These are phyloP conservation scores for Mucor irregularis DNA, from an alignment of 371 early-diverging fungal species.

Conservation along the genomic window DNA sequence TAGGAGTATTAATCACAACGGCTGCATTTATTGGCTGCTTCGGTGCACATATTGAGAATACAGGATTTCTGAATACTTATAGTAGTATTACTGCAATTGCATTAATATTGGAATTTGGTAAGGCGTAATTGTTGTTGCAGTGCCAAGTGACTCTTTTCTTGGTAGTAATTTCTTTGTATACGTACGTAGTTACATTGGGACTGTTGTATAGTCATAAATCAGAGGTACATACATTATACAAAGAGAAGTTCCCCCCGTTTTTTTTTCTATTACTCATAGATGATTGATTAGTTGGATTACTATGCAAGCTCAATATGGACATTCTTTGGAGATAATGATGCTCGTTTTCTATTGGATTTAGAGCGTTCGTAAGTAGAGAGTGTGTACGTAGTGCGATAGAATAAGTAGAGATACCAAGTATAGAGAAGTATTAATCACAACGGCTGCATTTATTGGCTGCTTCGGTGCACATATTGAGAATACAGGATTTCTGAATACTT, in stretches of 20 bases:
- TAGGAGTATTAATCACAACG: slow-evolving; percentile 28
- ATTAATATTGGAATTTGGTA: slow-evolving; percentile 33
- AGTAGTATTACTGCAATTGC: slow-evolving; percentile 31
- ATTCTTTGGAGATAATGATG: slow-evolving; percentile 31
- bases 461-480: slow-evolving; percentile 42
- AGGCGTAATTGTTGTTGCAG: too few species aligned
- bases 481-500: slow-evolving; percentile 34
- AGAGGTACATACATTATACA: slow-evolving; percentile 9
- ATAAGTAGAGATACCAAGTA: too few species aligned
- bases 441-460: slow-evolving; percentile 33
- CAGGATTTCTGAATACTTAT: slow-evolving; percentile 35
- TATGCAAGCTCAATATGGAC: slow-evolving; percentile 36
- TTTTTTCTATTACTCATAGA: too few species aligned
- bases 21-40: slow-evolving; percentile 38
- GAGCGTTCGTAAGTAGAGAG: slow-evolving; percentile 29
- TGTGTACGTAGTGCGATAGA: too few species aligned
- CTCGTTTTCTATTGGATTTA: slow-evolving; percentile 21
- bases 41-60: slow-evolving; percentile 38
- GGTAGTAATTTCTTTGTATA: neutral
- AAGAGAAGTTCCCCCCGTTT: neutral
- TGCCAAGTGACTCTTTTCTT: too few species aligned
- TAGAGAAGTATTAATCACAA: slow-evolving; percentile 23
- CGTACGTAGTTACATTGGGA: slow-evolving; percentile 7
- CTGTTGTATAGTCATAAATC: slow-evolving; percentile 11
- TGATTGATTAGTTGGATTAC: slow-evolving; percentile 24